These are phyloP conservation scores for Colletotrichum tofieldiae DNA, from an alignment of 2,329 filamentous ascomycete genomes.

Conservation along the genomic window DNA sequence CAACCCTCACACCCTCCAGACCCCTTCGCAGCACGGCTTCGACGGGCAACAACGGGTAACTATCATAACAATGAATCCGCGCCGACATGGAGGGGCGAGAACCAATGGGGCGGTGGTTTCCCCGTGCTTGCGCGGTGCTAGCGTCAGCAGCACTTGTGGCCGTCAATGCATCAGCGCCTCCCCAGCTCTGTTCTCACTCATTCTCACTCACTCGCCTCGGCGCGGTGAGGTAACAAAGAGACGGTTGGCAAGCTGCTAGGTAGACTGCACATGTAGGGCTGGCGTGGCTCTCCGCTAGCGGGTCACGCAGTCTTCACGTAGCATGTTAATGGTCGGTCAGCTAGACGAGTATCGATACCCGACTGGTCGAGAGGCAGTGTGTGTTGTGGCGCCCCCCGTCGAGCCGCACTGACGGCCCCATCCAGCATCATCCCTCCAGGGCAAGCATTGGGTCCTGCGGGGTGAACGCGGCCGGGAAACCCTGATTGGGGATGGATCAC, in stretches of 20 bases:
- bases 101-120: slow-evolving; percentile 6
- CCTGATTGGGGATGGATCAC: slow-evolving; percentile 4
- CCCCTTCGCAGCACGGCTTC: slow-evolving; percentile 3
- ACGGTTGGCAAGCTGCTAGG: slow-evolving; percentile 11
- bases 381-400: slow-evolving; percentile 6
- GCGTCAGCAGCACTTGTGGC: slow-evolving; percentile 26
- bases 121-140: slow-evolving; percentile 30
- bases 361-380: slow-evolving; percentile 24
- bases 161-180: slow-evolving; percentile 4
- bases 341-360: slow-evolving; percentile 14
- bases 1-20: not conserved
- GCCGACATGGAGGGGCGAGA: slow-evolving; percentile 6
- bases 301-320: slow-evolving; percentile 24
- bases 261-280: slow-evolving; percentile 36
- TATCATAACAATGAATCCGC: not conserved
- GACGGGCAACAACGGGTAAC: slow-evolving; percentile 5
- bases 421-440: slow-evolving; percentile 33
- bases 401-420: slow-evolving; percentile 37
- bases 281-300: slow-evolving; percentile 21
- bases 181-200: no score
- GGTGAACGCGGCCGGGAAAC: slow-evolving; percentile 22
- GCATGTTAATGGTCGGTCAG: slow-evolving; percentile 30
- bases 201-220: not conserved
- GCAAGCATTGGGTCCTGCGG: slow-evolving; percentile 32
- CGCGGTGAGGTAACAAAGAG: slow-evolving; percentile 5